Percentiles rank a stretch among this genome's conserved stretches.
Conservation (phyloP, 2,329 filamentous ascomycete genomes). For the Boeremia exigua region DNA sequence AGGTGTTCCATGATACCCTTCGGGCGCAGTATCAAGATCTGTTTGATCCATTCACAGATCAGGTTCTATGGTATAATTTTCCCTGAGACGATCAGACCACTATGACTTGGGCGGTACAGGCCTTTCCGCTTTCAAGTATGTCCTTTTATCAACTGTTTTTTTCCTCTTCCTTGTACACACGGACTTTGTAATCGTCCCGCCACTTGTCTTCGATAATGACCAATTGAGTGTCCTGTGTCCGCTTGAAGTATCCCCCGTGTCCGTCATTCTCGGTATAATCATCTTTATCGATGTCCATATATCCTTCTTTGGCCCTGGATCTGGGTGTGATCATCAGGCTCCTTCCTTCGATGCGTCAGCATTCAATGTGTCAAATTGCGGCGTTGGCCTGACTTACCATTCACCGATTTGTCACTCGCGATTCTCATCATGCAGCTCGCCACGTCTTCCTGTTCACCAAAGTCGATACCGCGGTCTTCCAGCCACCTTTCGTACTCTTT, state of each 20-base stretch:
- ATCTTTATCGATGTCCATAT: slow-evolving; percentile 50
- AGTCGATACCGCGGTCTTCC: slow-evolving; percentile 49
- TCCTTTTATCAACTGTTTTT: slow-evolving; percentile 1
- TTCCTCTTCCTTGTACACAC: slow-evolving; percentile 40
- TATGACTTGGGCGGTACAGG: not conserved
- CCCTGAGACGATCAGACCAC: not conserved
- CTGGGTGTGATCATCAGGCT: slow-evolving; percentile 52
- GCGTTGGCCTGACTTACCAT: slow-evolving; percentile 14
- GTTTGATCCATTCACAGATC: slow-evolving; percentile 30
- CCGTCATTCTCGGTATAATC: slow-evolving; percentile 46
- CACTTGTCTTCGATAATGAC: slow-evolving; percentile 54
- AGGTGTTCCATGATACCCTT: slow-evolving; percentile 27
- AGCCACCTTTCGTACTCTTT: slow-evolving; percentile 53
- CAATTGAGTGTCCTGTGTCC: slow-evolving; percentile 49
- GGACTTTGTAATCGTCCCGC: slow-evolving; percentile 47
- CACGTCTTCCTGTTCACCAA: slow-evolving; percentile 41
- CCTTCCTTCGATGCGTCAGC: slow-evolving; percentile 33
- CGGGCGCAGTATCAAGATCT: slow-evolving; percentile 31
- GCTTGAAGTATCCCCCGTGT: slow-evolving; percentile 45
- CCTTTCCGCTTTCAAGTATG: not conserved
- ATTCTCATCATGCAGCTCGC: slow-evolving; percentile 46
- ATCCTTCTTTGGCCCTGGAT: slow-evolving; percentile 49
- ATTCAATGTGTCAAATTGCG: not conserved
- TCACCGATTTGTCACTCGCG: slow-evolving; percentile 28
- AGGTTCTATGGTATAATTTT: not conserved